These are phyloP conservation scores for Microthyrium microscopicum DNA, from an alignment of 2,329 filamentous ascomycete genomes.

Conservation along the genomic window DNA sequence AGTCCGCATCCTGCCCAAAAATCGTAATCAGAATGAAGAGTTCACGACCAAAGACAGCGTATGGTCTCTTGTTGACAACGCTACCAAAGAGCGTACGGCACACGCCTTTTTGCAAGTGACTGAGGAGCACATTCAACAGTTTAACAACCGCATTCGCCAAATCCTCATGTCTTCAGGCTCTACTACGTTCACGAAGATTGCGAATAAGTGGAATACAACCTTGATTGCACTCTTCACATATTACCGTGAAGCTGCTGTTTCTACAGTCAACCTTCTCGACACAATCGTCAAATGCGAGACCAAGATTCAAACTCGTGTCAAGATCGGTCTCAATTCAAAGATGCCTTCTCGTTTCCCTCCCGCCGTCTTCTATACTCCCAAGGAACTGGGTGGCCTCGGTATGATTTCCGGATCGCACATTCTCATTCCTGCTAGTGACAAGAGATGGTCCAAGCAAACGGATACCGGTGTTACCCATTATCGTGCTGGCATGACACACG, in stretches of 20 bases:
- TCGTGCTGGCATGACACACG: constrained; percentile 92
- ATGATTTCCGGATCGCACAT: constrained; percentile 99
- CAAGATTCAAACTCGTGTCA: constrained; percentile 96
- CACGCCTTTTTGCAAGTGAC: constrained; percentile 97
- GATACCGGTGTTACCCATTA: constrained; percentile 96
- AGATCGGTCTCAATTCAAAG: constrained; percentile 97
- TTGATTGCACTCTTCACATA: constrained; percentile 96
- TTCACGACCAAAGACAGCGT: constrained; percentile 97
- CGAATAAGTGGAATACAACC: constrained; percentile 99
- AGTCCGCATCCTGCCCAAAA: constrained; percentile 89
- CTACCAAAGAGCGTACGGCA: constrained; percentile 89
- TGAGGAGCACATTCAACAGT: constrained; percentile 94
- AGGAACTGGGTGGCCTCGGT: constrained; percentile 87
- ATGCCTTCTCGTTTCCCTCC: constrained; percentile 98
- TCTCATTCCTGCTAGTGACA: constrained; percentile 90
- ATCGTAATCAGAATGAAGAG: constrained; percentile 85
- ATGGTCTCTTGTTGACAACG: constrained; percentile 93
- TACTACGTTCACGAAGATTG: constrained; percentile 98
- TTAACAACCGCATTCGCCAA: constrained; percentile 96
- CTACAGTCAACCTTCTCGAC: constrained; percentile 82
- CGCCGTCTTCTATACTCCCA: constrained; percentile 96
- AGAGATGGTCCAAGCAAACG: constrained; percentile 96
- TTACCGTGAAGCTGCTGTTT: constrained; percentile 93
- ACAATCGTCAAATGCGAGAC: constrained; percentile 99
- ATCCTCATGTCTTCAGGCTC: constrained; percentile 99